Evolutionary conservation across 495 filamentous ascomycete species (phyloP), one percentile per base, ranked within the genome.

Genomic region (Aspergillus diversus): DNA sequence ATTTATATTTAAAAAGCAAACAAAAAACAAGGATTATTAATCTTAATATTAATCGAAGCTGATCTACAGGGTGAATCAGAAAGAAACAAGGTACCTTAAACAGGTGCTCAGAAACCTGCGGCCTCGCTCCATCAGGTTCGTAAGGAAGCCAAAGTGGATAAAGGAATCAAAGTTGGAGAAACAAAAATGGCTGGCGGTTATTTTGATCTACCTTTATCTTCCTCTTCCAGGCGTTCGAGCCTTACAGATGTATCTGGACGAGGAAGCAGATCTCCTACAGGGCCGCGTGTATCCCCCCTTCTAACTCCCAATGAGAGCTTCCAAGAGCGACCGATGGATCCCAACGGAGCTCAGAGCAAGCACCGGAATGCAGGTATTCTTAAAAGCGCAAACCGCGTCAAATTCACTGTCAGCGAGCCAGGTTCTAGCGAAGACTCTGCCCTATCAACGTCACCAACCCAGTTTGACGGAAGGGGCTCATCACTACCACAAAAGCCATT

Each of bases 291-390:
- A 66, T 72, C 71, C n/a, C 61, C 74, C 56, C 55, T 61, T 9
- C 54, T 57, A 16, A 65, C 48, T 17, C 62, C 69, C 55, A 68
- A 63, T 72, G 71, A 78, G 65, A 62, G 27, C 56, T 17, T 63
- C 57, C 65, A 66, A 53, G 62, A 71, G 33, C 42, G 60, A 17
- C 61, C 46, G 51, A 49, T 34, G 39, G 67, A 70, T 56, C 63
- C 67, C 42, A 66, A 52, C 52, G 69, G 64, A 39, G 70, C 67
- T 66, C 74, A 72, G 69, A 70, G 60, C 68, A 76, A 53, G 67
- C 55, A 71, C 60, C 63, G 75, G 77, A 80, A 80, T 81, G 77
- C 73, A 64, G 72, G 75, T 65, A 77, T 76, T 73, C 73, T 73
- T 42, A 74, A 69, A 57, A 70, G 52, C 66, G 68, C 77, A 60